Evolutionary conservation across 1,284 basidiomycete species (phyloP), one percentile per base, ranked within the genome.

Genomic region (Apiotrichum brassicae): DNA sequence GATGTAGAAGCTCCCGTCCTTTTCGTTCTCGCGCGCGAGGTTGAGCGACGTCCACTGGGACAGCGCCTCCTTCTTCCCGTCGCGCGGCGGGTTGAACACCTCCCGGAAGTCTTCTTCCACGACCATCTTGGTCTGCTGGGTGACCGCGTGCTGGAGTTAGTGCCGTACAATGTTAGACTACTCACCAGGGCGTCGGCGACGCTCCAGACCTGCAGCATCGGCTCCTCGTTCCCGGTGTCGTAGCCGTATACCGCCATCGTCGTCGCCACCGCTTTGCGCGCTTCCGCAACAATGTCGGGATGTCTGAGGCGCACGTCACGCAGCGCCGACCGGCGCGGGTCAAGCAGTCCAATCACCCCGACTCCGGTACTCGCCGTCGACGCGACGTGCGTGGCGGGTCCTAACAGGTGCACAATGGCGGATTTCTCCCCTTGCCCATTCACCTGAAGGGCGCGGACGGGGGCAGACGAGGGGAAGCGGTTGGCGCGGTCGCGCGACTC

Each of bases 31-130:
- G n/a, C 7, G 33, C n/a, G 18, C 12, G 24, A 26, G 24, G 38
- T 40, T 28, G 26, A 7, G 11, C 18, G 26, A n/a, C 18, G 40
- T 30, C 40, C 40, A 42, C 25, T 16, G 7, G 18, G n/a, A 11
- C 9, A 42, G 40, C 26, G 14, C 26, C 18, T 30, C 14, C 3
- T 7, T 30, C 8, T 16, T 6, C 35, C 14, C 25, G 6, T 1
- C 19, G 24, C 20, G 18, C 19, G 30, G 34, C 24, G 65, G 65
- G 22, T 56, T 55, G 54, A 68, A 68, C 4, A 68, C 35, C 33
- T 62, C 57, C 4, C 49, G 38, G 41, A 66, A 64, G 46, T 69
- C 68, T 19, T 64, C 58, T 39, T 71, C 66, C 19, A 71, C 59
- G 30, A 69, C 53, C 9, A 61, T 11, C 12, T 53, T 46, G 2